Base-by-base conservation (phyloP, 2,329 filamentous ascomycete genomes). In the Spiromastix sp. region DNA sequence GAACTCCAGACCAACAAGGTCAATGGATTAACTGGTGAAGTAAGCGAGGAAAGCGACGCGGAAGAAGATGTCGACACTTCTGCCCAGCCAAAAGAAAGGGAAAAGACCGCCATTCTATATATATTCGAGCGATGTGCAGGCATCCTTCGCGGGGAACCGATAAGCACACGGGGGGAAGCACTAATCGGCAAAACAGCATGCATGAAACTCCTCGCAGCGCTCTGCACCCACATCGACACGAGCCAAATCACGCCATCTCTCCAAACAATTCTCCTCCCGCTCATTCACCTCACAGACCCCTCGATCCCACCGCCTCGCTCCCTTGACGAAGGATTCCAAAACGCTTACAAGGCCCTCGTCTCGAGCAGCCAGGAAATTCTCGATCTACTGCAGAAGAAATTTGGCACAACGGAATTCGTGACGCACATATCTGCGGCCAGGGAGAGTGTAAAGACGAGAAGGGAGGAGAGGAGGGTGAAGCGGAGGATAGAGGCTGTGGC, bases 401-500 rank as follows among this genome's bases (percentile, higher is more conserved):
- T 94, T 34, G 91, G 89, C 26, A 85, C 81, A 2, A 74, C 77
- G 1, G 76, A 75, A 42, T 98, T 87, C 61, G 77, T 87, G n/a
- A 68, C 71, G 36, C 71, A 79, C 30, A 68, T 96, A 51, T 60
- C 83, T 25, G 71, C 72, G 26, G 84, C 93, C 5, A 76, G 85
- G 41, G 77, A 81, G 34, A 72, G 70, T 11, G 78, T 91, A n/a
- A 74, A 73, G 51, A 70, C 72, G 44, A 76, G 80, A 50, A 70
- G 91, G 46, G 76, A 85, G 54, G 74, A 78, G 50, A 68, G 93
- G 44, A 76, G 81, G 36, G 75, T 71, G 44, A 98, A 98, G 73
- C 74, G 91, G 50, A 84, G 85, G 61, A 84, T 96, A 44, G 87
- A 93, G 55, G 84, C 84, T 8, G 78, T 98, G 16, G 73, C 73